Evolutionary conservation across 495 filamentous ascomycete genomes (phyloP).

Genomic region (Cetradonia linearis): DNA sequence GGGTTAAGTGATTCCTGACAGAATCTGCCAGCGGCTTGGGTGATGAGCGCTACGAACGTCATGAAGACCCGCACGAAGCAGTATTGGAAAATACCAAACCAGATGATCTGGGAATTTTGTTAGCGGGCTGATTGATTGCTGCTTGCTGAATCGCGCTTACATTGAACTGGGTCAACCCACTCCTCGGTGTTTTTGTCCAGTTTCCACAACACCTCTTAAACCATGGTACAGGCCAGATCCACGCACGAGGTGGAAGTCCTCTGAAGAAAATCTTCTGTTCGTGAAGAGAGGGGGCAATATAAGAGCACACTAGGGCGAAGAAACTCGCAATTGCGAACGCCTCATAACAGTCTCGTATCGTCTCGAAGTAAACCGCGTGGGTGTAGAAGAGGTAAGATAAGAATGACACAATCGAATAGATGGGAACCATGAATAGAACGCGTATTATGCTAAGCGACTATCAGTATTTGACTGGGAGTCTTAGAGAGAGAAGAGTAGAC

Average conservation of each 20-base stretch:
- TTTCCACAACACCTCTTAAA: slow-evolving; percentile 53
- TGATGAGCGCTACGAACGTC: slow-evolving; percentile 67
- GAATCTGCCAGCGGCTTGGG: slow-evolving; percentile 58
- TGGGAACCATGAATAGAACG: slow-evolving; percentile 82
- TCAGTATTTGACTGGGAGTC: slow-evolving; percentile 9
- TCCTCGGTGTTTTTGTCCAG: slow-evolving; percentile 56
- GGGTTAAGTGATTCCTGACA: slow-evolving; percentile 71
- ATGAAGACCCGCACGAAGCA: slow-evolving; percentile 78
- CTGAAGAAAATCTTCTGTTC: slow-evolving; percentile 85
- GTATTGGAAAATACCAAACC: slow-evolving; percentile 82
- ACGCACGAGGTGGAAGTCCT: slow-evolving; percentile 52
- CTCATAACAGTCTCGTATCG: slow-evolving; percentile 80
- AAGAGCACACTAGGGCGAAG: slow-evolving; percentile 80
- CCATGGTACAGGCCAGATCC: slow-evolving; percentile 67
- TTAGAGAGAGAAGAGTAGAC: slow-evolving; percentile 20
- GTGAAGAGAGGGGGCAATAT: slow-evolving; percentile 69
- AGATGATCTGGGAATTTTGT: slow-evolving; percentile 52
- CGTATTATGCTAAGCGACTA: slow-evolving; percentile 58
- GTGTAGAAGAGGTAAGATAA: slow-evolving; percentile 67
- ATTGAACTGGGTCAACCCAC: slow-evolving; percentile 91
- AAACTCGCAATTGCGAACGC: slow-evolving; percentile 86
- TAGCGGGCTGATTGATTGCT: slow-evolving; percentile 9
- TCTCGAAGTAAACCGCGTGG: slow-evolving; percentile 72
- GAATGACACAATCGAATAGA: slow-evolving; percentile 72
- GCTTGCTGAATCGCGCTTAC: slow-evolving; percentile 29